Base-by-base conservation (phyloP, 2,329 filamentous ascomycete species). In the Beauveria medogensis region DNA sequence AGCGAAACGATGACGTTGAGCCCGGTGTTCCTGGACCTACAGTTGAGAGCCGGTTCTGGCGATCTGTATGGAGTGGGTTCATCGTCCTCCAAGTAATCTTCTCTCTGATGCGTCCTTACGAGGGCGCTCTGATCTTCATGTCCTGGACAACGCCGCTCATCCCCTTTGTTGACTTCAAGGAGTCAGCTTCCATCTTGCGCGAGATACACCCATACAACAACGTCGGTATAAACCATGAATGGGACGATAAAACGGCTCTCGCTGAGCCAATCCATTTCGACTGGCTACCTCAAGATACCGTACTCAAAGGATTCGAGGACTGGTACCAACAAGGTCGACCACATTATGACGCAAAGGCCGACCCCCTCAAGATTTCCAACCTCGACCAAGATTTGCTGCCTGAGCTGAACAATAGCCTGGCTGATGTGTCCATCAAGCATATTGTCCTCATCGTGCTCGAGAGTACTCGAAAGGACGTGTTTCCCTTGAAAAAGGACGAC, bases 381-480 rank as follows among this genome's bases (percentile, higher is more conserved):
- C 64, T 74, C 3, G 64, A 75, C 4, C 65, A 74, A n/a, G 67
- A 69, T 0, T 40, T 77, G 0, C 61, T 73, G 1, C 55, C 71
- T 5, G 63, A 61, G 3, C 63, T 75, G 5, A 63, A 65, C 1
- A 64, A 65, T 2, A 67, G 66, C 40, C 60, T 74, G 5, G 20
- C 61, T 10, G 63, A 67, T 1, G 66, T 77, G 8, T 71, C 72
- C 5, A 74, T 79, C 59, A 75, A 75, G 54, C 75, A 79, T 59
- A 69, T 79, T 5, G 66, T 79, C 12, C 63, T 78, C 16, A 57
- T 79, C 2, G 70, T 76, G 14, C 67, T 79, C 1, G 77, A 79
- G 58, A 78, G 76, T 50, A 78, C 76, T 0, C 70, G 77, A 24
- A 74, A 73, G 3, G 77, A 79, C 54, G 71, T 79, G 4, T 79